A percentile compares a stretch with the other conserved stretches of the same genome.
Conservation (phyloP, 2,329 filamentous ascomycete genomes). For the Colletotrichum spaethianum region DNA sequence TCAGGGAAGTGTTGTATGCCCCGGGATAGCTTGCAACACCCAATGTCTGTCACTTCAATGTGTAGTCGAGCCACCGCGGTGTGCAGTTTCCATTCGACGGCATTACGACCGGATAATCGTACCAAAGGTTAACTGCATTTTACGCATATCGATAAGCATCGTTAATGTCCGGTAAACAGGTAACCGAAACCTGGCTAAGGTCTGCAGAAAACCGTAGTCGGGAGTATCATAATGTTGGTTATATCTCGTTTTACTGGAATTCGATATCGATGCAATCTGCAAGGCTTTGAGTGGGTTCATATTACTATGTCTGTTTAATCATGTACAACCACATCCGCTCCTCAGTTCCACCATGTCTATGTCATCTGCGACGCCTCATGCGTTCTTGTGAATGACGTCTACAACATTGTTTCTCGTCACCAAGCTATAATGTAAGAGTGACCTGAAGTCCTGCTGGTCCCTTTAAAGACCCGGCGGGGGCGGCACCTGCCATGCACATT, state of each 20-base stretch:
- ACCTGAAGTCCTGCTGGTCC: neutral
- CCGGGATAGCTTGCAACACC: neutral
- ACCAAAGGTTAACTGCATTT: neutral
- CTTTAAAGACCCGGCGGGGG: constrained; percentile 68
- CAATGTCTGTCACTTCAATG: neutral
- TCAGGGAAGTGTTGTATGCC: neutral
- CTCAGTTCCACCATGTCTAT: neutral
- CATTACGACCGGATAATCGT: neutral
- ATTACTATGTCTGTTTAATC: constrained; percentile 33
- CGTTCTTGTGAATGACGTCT: neutral
- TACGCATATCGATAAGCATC: neutral
- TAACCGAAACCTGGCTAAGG: neutral
- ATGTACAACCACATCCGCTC: constrained; percentile 24
- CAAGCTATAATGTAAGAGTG: neutral
- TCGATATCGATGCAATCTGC: neutral
- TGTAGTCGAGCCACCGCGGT: neutral
- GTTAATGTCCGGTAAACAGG: neutral
- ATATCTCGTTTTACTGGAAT: neutral
- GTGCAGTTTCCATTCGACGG: neutral
- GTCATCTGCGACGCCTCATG: neutral
- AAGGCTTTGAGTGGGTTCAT: neutral
- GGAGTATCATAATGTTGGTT: neutral
- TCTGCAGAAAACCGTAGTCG: neutral
- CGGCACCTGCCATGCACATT: constrained; percentile 61
- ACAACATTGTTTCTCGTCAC: neutral